Base-by-base conservation (phyloP, 1,139 yeast species). In the Nakaseomyces kungkrabaensis region DNA sequence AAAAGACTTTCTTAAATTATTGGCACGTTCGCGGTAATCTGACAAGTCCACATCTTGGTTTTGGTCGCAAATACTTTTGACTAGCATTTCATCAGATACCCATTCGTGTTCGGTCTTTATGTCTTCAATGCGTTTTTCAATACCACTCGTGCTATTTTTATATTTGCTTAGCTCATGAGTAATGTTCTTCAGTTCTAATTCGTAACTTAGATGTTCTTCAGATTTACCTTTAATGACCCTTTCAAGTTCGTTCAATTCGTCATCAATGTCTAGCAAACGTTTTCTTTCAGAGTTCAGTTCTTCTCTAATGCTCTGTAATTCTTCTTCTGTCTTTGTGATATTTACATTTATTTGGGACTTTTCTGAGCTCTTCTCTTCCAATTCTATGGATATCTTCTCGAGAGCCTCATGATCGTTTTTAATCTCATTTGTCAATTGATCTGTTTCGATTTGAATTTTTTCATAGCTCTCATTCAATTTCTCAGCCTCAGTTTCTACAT, bases 241-340 rank as follows among this genome's bases (percentile, higher is more conserved):
- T 27, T 76, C 79, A 62, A 88, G 73, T 52, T 84, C 90, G 41
- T 73, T 75, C 47, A 89, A 72, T 63, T 90, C 97, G 53, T 85
- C 95, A 62, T 85, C 83, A 46, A 87, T 73, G 2, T 92, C 92
- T 43, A 81, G 62, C 48, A 85, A 68, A 50, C 77, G 78, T 7
- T 79, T 75, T 56, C 76, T 78, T 61, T 87, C 96, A 0, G 69
- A 63, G 1, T 60, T 66, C 13, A 79, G 68, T 32, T 68, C 61
- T 0, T 61, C 66, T 6, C 56, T 57, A 10, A 59, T 50, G 13
- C 46, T 49, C 7, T 41, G 40, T 4, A 62, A 45, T 24, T 50
- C 32, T 13, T 27, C 45, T 24, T 53, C 45, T 5, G 17, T 49
- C 4, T 33, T 4, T 34, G 54, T 51, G 17, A 48, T 46, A 4